phyloP scores from a whole-genome alignment of 805 yeast species.

The Metschnikowia anglica region DNA sequence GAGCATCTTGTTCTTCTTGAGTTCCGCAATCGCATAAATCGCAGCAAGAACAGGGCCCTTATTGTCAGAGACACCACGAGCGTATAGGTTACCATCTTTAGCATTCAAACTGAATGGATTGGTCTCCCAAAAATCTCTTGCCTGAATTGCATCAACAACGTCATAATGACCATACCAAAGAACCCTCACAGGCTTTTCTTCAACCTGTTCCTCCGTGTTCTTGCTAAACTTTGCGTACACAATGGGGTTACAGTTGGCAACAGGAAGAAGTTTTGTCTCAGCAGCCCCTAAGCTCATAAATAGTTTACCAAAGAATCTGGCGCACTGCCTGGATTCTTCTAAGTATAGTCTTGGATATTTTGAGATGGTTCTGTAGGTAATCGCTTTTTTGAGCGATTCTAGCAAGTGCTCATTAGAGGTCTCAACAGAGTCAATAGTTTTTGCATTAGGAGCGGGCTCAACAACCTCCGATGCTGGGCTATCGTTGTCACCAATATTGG shows the following conservation, averaged over 20 bases:
- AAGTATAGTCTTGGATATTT: conserved; percentile 64
- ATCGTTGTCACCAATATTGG: conserved; percentile 23
- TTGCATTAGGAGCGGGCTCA: neutral
- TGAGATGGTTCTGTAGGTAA: conserved; percentile 75
- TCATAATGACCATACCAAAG: conserved; percentile 97
- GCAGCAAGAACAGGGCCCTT: conserved; percentile 92
- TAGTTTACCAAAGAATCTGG: conserved; percentile 64
- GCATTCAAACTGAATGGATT: conserved; percentile 78
- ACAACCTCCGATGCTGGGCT: conserved; percentile 4
- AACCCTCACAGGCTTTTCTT: conserved; percentile 38
- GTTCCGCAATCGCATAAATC: conserved; percentile 78
- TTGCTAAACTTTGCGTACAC: conserved; percentile 71
- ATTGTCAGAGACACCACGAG: conserved; percentile 91
- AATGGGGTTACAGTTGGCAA: conserved; percentile 78
- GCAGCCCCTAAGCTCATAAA: conserved; percentile 70
- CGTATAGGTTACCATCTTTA: conserved; percentile 80
- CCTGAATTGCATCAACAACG: conserved; percentile 74
- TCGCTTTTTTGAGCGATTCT: conserved; percentile 56
- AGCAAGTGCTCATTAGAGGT: conserved; percentile 63
- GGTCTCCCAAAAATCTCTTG: conserved; percentile 61
- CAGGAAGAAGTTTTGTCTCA: conserved; percentile 65
- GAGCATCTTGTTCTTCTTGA: conserved; percentile 51
- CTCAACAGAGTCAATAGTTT: conserved; percentile 3
- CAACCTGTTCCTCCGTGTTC: conserved; percentile 1
- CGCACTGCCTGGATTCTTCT: conserved; percentile 84